Evolutionary conservation across 192 early-diverging fungal genomes (phyloP).

Genomic region (Linnemannia zychae): DNA sequence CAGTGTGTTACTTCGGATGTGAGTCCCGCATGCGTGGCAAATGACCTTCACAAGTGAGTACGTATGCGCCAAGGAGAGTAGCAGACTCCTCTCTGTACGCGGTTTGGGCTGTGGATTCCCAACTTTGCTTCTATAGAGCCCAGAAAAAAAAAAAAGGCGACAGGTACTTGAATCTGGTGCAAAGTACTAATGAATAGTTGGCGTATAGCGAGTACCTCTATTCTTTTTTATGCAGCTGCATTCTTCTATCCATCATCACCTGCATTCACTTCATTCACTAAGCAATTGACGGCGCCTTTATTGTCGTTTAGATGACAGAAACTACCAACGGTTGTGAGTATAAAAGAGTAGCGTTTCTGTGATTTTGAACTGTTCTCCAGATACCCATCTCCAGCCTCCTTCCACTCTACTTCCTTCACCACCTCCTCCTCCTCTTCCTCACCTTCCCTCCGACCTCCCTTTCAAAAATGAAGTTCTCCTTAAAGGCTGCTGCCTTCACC

Average conservation of each 20-base stretch:
- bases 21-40: neutral
- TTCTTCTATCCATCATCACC: neutral
- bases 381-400: constrained; percentile 24
- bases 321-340: neutral
- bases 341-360: constrained; percentile 5
- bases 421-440: neutral
- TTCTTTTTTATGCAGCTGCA: too few species aligned
- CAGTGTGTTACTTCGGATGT: neutral
- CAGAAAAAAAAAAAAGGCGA: too few species aligned
- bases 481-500: constrained; percentile 40
- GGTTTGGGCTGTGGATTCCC: too few species aligned
- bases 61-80: neutral
- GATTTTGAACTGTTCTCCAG: constrained; percentile 13
- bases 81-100: too few species aligned
- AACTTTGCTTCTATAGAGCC: too few species aligned
- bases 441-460: neutral
- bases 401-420: neutral
- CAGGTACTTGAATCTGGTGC: too few species aligned
- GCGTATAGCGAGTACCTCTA: neutral
- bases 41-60: neutral
- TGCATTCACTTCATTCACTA: neutral
- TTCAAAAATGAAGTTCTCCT: constrained; percentile 42
- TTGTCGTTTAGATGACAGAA: too few species aligned
- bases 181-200: neutral
- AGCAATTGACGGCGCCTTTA: too few species aligned